A percentile compares a stretch with the other conserved stretches of the same genome.
Evolutionary conservation across 2,329 filamentous ascomycete genomes (phyloP).

Genomic region (Xylaria sp.): DNA sequence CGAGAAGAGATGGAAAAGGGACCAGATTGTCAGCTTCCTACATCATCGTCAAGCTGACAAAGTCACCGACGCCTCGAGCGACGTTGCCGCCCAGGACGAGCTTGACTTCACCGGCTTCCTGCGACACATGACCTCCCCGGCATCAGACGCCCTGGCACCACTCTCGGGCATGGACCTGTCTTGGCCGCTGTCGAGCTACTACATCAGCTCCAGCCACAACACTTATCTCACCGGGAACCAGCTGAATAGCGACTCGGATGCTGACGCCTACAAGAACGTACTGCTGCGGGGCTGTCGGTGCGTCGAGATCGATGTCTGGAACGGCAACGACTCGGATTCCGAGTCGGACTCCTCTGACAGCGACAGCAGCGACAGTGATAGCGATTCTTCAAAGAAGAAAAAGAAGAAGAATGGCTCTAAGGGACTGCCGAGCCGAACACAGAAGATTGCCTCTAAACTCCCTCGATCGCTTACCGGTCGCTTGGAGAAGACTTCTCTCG

Average conservation of each 20-base stretch:
- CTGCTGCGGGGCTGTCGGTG: slow-evolving; percentile 87
- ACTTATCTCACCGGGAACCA: slow-evolving; percentile 93
- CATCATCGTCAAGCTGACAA: slow-evolving; percentile 58
- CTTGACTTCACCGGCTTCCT: slow-evolving; percentile 63
- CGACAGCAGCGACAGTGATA: slow-evolving; percentile 51
- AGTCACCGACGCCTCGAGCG: slow-evolving; percentile 45
- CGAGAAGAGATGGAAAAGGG: slow-evolving; percentile 57
- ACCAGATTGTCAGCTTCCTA: slow-evolving; percentile 60
- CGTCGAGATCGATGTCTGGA: slow-evolving; percentile 96
- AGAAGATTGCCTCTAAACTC: slow-evolving; percentile 70
- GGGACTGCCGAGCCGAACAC: slow-evolving; percentile 64
- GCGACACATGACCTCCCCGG: slow-evolving; percentile 66
- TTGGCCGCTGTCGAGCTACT: slow-evolving; percentile 88
- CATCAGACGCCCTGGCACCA: slow-evolving; percentile 57
- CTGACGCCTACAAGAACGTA: slow-evolving; percentile 86
- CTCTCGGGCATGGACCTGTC: slow-evolving; percentile 66
- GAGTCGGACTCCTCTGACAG: slow-evolving; percentile 68
- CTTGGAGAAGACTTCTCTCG: slow-evolving; percentile 62
- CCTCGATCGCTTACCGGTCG: slow-evolving; percentile 57
- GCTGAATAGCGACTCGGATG: slow-evolving; percentile 86
- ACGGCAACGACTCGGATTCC: slow-evolving; percentile 80
- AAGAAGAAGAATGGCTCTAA: slow-evolving; percentile 63
- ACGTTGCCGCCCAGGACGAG: slow-evolving; percentile 50
- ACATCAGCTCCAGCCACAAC: slow-evolving; percentile 94
- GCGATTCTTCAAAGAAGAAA: slow-evolving; percentile 63